Conservation (phyloP, 345 rosid genomes). For the Brassica nigra region DNA sequence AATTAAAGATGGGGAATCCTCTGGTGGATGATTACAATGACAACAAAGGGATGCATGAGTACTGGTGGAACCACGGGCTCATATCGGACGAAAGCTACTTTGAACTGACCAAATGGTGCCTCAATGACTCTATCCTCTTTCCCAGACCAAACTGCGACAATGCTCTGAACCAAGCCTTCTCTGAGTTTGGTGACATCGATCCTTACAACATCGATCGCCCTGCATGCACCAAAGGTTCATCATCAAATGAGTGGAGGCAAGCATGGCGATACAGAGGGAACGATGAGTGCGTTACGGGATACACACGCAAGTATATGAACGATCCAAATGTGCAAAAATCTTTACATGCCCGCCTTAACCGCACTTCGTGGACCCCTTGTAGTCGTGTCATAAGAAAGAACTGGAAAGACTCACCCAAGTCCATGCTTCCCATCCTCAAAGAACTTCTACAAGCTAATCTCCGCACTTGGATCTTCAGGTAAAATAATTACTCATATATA, state of each 20-base stretch:
- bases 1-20: slow-evolving; percentile 32
- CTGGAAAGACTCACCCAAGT: slow-evolving; percentile 81
- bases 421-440: slow-evolving; percentile 72
- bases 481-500: background rate
- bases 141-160: slow-evolving; percentile 50
- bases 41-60: slow-evolving; percentile 38
- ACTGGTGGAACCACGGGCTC: slow-evolving; percentile 40
- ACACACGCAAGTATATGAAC: slow-evolving; percentile 54
- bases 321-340: slow-evolving; percentile 64
- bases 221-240: slow-evolving; percentile 48
- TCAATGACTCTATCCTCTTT: slow-evolving; percentile 49
- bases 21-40: slow-evolving; percentile 32
- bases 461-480: slow-evolving; percentile 92
- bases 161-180: slow-evolving; percentile 50
- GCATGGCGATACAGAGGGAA: slow-evolving; percentile 74
- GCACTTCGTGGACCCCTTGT: slow-evolving; percentile 37
- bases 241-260: slow-evolving; percentile 39
- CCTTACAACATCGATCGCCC: slow-evolving; percentile 57
- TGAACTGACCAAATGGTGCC: slow-evolving; percentile 39
- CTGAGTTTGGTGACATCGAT: slow-evolving; percentile 43
- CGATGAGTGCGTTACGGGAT: slow-evolving; percentile 60
- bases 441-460: slow-evolving; percentile 62
- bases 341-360: slow-evolving; percentile 57
- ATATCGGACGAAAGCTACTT: slow-evolving; percentile 36
- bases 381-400: slow-evolving; percentile 48